Base-by-base conservation (phyloP, 225 moss, liverwort and hornwort species). In the Physcomitrellopsis africana region DNA sequence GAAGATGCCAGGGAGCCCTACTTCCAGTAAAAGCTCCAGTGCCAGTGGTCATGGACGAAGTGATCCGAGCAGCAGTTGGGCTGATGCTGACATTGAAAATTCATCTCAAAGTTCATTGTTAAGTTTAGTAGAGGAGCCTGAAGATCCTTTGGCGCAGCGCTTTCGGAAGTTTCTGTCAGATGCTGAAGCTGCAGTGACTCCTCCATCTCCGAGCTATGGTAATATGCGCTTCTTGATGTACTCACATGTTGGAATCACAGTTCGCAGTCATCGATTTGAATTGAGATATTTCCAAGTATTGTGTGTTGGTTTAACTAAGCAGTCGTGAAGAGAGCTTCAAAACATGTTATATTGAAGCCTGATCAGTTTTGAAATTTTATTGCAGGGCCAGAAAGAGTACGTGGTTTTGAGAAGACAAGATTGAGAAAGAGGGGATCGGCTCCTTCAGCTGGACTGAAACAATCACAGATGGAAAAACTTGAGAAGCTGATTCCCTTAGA, bases 141-240 rank as follows among this genome's bases (percentile, higher is more conserved):
- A 82, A 42, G 88, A 85, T 70, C 73, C 70, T 65, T 60, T 85
- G 73, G 74, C 66, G 32, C 76, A 78, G 57, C 82, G 82, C 32
- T 85, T 85, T 63, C 80, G 85, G 47, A 82, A 85, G 29, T 88
- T 88, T 59, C 73, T 82, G 32, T 72, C 68, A 63, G 80, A 88
- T 70, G 74, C 80, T 56, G 74, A 80, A 72, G 78, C 82, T 51
- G 72, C 75, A 44, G 80, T 77, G 57, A 43, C 58, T 69, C 80
- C 80, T 29, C 63, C 78, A 73, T 83, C 80, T 81, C 82, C 80
- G 55, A 83, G 63, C 73, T 63, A 81, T 52, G 85, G 82, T 80
- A 83, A 37, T 68, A 69, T 72, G 49, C 11, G 7, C 49, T 2
- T 49, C 12, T 23, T 24, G 24, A 53, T 15, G 17, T 15, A n/a